Evolutionary conservation across 2,329 filamentous ascomycete species (phyloP).

Genomic region (Gnomoniopsis smithogilvyi): DNA sequence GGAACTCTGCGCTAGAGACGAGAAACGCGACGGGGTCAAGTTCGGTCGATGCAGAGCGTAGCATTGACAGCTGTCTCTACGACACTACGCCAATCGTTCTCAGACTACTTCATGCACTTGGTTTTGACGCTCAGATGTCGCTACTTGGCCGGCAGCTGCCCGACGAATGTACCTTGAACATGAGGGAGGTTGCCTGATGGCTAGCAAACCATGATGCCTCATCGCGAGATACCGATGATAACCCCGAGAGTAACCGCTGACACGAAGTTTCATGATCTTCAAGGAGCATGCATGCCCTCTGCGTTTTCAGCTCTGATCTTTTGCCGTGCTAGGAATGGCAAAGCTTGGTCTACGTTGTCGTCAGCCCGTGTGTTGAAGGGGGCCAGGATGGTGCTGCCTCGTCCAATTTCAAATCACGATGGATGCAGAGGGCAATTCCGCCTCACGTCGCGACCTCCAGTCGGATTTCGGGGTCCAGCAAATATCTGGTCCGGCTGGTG

Average conservation of each 20-base stretch:
- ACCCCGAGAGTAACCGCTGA: neutral
- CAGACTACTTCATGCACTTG: neutral
- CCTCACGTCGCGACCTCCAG: neutral
- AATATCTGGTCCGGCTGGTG: neutral
- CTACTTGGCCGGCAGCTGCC: neutral
- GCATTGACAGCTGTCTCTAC: neutral
- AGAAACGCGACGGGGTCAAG: neutral
- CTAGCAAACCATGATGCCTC: too few relatives aligned
- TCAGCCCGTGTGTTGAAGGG: conserved; percentile 16
- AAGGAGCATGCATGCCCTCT: conserved; percentile 13
- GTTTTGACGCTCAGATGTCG: neutral
- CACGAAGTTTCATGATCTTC: conserved; percentile 11
- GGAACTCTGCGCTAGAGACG: neutral
- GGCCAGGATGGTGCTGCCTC: neutral
- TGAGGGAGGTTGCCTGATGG: too few relatives aligned
- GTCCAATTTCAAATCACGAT: neutral
- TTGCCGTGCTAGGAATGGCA: neutral
- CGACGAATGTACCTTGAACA: neutral
- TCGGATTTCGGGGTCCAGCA: neutral
- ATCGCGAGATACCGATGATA: neutral
- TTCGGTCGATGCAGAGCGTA: neutral
- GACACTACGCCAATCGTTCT: neutral
- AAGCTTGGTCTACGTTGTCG: neutral
- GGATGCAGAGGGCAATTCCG: neutral
- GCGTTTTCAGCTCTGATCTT: conserved; percentile 6